Evolutionary conservation across 768 basidiomycete genomes (phyloP).

Genomic region (Xanthoconium stramineum): DNA sequence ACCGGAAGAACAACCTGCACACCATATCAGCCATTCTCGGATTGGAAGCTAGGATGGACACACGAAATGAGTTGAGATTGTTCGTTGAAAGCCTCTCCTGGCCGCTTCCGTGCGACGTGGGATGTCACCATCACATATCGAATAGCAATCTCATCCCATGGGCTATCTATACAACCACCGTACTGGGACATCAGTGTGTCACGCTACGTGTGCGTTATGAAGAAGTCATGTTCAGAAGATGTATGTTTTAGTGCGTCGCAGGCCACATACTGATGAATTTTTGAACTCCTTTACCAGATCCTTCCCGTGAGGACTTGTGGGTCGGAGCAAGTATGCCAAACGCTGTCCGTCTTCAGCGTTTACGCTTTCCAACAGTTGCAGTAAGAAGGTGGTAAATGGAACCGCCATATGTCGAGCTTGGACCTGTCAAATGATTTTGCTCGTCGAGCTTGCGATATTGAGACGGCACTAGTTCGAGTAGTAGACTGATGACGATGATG

Average conservation of each 20-base stretch:
- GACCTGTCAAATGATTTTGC: neutral
- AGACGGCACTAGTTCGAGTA: neutral
- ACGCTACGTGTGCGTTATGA: conserved; percentile 37
- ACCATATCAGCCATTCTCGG: neutral
- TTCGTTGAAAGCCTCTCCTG: conserved; percentile 76
- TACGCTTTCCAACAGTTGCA: conserved; percentile 60
- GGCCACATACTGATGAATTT: conserved; percentile 44
- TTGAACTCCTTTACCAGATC: conserved; percentile 70
- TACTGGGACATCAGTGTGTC: conserved; percentile 29
- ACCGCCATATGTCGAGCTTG: conserved; percentile 28
- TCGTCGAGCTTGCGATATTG: neutral
- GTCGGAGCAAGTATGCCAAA: conserved; percentile 71
- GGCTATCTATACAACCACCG: conserved; percentile 61
- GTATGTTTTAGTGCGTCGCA: neutral
- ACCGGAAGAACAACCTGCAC: conserved; percentile 70
- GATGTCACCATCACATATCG: conserved; percentile 77
- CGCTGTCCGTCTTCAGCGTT: conserved; percentile 62
- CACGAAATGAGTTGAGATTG: conserved; percentile 74
- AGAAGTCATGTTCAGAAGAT: neutral
- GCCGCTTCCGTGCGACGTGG: conserved; percentile 63
- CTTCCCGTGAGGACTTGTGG: conserved; percentile 74
- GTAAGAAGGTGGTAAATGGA: conserved; percentile 58
- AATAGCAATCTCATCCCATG: conserved; percentile 86
- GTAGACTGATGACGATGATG: neutral
- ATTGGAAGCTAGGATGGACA: conserved; percentile 31